A percentile compares a stretch with the other conserved stretches of the same genome.
Evolutionary conservation across 1,284 basidiomycete genomes (phyloP).

Genomic region (Tilletia indica): DNA sequence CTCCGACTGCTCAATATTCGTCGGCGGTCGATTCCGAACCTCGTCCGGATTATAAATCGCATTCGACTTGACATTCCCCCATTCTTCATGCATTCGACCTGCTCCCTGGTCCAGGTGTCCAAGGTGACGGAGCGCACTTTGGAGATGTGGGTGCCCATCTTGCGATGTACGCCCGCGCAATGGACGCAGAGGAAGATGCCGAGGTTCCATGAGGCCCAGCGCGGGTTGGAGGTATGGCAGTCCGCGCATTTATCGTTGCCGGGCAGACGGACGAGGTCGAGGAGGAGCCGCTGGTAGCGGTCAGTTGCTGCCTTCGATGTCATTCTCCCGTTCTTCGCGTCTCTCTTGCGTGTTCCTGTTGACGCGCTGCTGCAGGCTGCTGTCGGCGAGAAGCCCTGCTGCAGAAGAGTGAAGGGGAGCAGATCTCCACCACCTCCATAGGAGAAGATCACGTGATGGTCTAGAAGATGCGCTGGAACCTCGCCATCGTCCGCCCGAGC

Average conservation of each 20-base stretch:
- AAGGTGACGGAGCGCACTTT: slow-evolving; percentile 76
- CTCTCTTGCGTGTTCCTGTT: neutral
- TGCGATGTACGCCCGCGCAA: slow-evolving; percentile 81
- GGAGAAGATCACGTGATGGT: slow-evolving; percentile 1
- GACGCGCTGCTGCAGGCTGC: too few relatives aligned
- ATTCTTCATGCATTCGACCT: slow-evolving; percentile 72
- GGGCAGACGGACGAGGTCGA: slow-evolving; percentile 68
- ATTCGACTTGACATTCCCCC: slow-evolving; percentile 77
- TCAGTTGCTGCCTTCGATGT: slow-evolving; percentile 59
- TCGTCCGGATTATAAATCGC: slow-evolving; percentile 73
- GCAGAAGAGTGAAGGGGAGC: too few relatives aligned
- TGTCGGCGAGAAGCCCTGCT: too few relatives aligned
- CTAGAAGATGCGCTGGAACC: neutral
- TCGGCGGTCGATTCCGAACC: slow-evolving; percentile 70
- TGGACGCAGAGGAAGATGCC: slow-evolving; percentile 62
- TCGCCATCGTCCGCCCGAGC: neutral
- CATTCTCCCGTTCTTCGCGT: slow-evolving; percentile 25
- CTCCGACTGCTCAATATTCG: slow-evolving; percentile 73
- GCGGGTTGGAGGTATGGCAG: slow-evolving; percentile 70
- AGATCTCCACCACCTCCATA: neutral
- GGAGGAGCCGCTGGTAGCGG: slow-evolving; percentile 67
- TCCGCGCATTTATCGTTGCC: slow-evolving; percentile 84
- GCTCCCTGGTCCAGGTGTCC: slow-evolving; percentile 80
- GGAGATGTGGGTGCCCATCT: slow-evolving; percentile 69
- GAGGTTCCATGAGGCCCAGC: slow-evolving; percentile 79